Evolutionary conservation across 805 yeast genomes (phyloP), one percentile per base, ranked within the genome.

Genomic region (Kuraishia piskuri): DNA sequence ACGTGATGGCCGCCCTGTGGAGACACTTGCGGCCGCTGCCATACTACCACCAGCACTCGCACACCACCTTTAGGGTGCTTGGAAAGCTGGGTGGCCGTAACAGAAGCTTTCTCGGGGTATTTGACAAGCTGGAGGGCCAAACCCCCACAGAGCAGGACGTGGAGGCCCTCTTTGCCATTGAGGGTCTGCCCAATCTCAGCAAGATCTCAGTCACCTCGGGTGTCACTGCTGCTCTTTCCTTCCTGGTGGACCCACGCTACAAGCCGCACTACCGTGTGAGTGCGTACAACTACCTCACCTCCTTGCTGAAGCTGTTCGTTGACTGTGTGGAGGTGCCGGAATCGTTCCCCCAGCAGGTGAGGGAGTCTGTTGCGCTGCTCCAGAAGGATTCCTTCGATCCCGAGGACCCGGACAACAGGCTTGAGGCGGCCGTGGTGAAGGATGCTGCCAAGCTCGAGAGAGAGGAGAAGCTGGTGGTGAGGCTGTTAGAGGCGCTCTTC

Each of bases 51-150:
- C 96, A 90, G 58, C 96, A 91, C 59, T 86, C 96, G 19, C 99
- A 94, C 65, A 90, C 96, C 0, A 91, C 98, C 0, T 83, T 94
- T 53, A 77, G 98, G 57, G 90, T 94, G 44, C 72, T 94, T 51
- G 99, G 99, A 51, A 94, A 95, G 65, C 73, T 94, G 19, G 99
- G 99, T 44, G 99, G 99, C 1, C 80, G 99, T 63, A 94, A 94
- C 62, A 83, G 97, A 60, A 83, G 86, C 52, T 89, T 90, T 64
- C 76, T 94, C 61, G 82, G 82, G 54, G 86, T 95, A 1, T 90
- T 91, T 45, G 71, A 79, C 47, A 85, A 87, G 54, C 71, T 94
- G 59, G 72, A 75, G 49, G 69, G 80, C 0, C 77, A 77, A 55
- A 73, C 79, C 0, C 65, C 67, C 12, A 73, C 73, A 21, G 84